Conservation (phyloP, 2,329 filamentous ascomycete genomes). For the Talaromyces sp. region DNA sequence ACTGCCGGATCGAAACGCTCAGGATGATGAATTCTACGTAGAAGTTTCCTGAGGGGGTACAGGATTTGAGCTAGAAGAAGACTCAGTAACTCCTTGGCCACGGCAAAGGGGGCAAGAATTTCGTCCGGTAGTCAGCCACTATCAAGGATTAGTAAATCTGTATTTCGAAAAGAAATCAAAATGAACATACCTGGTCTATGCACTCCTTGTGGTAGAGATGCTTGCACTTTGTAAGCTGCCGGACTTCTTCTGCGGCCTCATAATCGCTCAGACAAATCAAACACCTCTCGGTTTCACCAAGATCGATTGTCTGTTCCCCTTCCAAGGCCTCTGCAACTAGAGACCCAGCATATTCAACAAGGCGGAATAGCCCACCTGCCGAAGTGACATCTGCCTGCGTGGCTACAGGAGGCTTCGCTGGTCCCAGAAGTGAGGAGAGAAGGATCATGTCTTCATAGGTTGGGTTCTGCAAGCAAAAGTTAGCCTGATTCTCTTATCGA, state of each 20-base stretch:
- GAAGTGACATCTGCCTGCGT: slow-evolving; percentile 62
- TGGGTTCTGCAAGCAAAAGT: slow-evolving; percentile 47
- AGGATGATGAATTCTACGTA: slow-evolving; percentile 5
- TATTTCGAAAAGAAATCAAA: not conserved
- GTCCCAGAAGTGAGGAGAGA: slow-evolving; percentile 64
- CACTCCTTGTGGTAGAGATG: slow-evolving; percentile 68
- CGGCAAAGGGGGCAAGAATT: slow-evolving; percentile 42
- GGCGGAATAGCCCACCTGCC: slow-evolving; percentile 60
- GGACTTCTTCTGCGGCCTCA: slow-evolving; percentile 59
- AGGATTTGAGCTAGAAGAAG: slow-evolving; percentile 24
- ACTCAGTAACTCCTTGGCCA: slow-evolving; percentile 45
- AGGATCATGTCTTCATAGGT: slow-evolving; percentile 73
- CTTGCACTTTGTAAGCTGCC: slow-evolving; percentile 62
- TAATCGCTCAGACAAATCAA: slow-evolving; percentile 67
- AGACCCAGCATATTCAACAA: slow-evolving; percentile 45
- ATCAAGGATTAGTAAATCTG: not conserved
- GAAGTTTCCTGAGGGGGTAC: slow-evolving; percentile 1
- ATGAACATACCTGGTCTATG: slow-evolving; percentile 62
- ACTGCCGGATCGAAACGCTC: not conserved
- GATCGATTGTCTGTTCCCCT: slow-evolving; percentile 35
- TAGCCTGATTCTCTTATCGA: not conserved
- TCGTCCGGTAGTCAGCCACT: slow-evolving; percentile 29
- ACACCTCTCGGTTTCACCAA: slow-evolving; percentile 57
- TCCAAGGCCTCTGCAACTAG: slow-evolving; percentile 51
- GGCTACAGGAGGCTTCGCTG: slow-evolving; percentile 67